Percentiles rank a stretch among this genome's conserved stretches.
phyloP scores from a whole-genome alignment of 208 protist species.

The Balamuthia mandrillaris region DNA sequence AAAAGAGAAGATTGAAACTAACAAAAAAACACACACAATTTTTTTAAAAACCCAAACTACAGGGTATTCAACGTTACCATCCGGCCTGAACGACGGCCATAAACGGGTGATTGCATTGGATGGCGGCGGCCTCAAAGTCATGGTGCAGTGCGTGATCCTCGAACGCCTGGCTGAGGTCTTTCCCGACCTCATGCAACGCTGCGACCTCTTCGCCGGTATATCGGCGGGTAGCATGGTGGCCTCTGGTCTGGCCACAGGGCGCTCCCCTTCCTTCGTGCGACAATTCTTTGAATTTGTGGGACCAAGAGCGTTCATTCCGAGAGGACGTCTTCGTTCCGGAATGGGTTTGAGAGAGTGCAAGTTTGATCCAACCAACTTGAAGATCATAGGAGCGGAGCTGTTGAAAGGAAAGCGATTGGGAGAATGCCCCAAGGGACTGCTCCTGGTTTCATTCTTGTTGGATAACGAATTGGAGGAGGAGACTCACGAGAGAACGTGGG shows the following conservation, averaged over 20 bases:
- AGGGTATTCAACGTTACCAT: too few relatives aligned
- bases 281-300: not conserved
- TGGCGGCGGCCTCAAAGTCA: not conserved
- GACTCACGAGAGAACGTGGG: constrained; percentile 8
- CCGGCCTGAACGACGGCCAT: constrained; percentile 3
- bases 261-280: constrained; percentile 22
- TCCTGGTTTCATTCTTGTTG: constrained; percentile 10
- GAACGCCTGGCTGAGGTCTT: constrained; percentile 3
- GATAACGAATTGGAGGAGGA: constrained; percentile 20
- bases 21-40: too few relatives aligned
- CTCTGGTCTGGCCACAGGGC: not conserved
- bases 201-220: constrained; percentile 26
- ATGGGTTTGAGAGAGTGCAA: not conserved
- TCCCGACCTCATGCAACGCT: constrained; percentile 4
- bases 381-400: constrained; percentile 7
- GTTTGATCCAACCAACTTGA: not conserved
- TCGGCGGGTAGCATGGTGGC: constrained; percentile 18
- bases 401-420: not conserved
- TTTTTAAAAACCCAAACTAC: too few relatives aligned
- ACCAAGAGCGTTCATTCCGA: constrained; percentile 14
- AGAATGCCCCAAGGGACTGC: not conserved
- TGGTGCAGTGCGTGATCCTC: constrained; percentile 30
- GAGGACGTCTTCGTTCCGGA: not conserved
- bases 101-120: constrained; percentile 11
- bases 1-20: too few relatives aligned